Percentiles rank a stretch among this genome's conserved stretches.
phyloP scores from a whole-genome alignment of 257 asterid genomes.

The Solanum corneliomulleri region DNA sequence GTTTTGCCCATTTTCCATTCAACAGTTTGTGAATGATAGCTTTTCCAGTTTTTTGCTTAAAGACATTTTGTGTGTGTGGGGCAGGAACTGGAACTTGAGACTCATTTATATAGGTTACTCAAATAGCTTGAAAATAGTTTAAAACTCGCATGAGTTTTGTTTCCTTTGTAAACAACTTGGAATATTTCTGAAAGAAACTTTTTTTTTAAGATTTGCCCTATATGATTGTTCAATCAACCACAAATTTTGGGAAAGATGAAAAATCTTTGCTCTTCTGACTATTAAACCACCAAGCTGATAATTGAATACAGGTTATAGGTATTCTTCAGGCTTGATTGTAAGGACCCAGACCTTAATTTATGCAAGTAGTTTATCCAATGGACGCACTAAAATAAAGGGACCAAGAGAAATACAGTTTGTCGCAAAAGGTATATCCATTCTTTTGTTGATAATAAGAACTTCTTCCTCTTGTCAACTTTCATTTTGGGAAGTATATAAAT shows the following conservation, averaged over 20 bases:
- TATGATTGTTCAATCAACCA: background rate
- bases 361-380: slow-evolving; percentile 19
- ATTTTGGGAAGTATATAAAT: background rate
- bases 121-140: background rate
- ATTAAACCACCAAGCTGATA: background rate
- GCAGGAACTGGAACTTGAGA: background rate
- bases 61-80: background rate
- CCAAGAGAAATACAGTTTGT: slow-evolving; percentile 4
- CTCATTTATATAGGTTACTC: background rate
- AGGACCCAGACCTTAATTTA: slow-evolving; percentile 16
- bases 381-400: slow-evolving; percentile 2
- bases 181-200: background rate
- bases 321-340: slow-evolving; percentile 21
- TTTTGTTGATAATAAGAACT: background rate
- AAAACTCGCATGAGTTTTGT: background rate
- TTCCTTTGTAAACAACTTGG: background rate
- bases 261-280: background rate
- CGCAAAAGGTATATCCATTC: slow-evolving; percentile 35
- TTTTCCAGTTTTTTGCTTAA: background rate
- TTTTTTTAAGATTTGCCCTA: background rate
- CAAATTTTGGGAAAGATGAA: background rate
- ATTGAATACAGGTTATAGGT: slow-evolving; percentile 35
- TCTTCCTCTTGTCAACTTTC: background rate
- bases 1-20: background rate
- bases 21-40: background rate